Conservation (phyloP, 306 rosid genomes). For the Abrus pulchellus region DNA sequence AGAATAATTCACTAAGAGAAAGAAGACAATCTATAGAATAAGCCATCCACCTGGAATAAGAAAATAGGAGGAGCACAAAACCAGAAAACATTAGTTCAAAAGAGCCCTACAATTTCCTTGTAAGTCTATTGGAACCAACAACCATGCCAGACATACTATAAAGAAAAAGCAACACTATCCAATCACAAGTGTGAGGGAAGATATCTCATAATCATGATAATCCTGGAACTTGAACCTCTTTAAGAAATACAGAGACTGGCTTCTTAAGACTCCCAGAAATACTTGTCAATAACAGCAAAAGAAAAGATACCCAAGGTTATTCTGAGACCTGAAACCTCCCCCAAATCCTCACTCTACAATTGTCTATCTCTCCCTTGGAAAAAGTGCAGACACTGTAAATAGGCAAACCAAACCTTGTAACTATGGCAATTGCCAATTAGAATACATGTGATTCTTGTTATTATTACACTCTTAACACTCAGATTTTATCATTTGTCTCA, state of each 20-base stretch:
- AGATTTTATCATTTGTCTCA: background rate
- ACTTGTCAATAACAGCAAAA: background rate
- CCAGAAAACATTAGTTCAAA: background rate
- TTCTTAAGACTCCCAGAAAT: background rate
- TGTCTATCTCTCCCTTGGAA: background rate
- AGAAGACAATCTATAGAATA: background rate
- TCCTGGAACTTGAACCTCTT: background rate
- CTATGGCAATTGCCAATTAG: background rate
- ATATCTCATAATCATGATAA: background rate
- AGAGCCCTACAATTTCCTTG: background rate
- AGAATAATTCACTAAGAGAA: background rate
- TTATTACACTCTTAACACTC: background rate
- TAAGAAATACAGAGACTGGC: background rate
- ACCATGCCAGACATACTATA: background rate
- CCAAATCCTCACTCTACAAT: background rate
- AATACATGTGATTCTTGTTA: background rate
- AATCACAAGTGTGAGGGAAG: background rate
- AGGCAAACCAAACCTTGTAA: background rate
- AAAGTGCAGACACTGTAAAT: background rate
- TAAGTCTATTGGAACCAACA: slow-evolving; percentile 7
- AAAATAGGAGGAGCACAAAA: background rate
- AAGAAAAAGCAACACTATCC: background rate
- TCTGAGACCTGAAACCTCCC: background rate
- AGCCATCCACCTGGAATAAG: background rate
- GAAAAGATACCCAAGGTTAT: background rate